phyloP scores from a whole-genome alignment of 176 grass and related monocot species.

The Bothriochloa decipiens region DNA sequence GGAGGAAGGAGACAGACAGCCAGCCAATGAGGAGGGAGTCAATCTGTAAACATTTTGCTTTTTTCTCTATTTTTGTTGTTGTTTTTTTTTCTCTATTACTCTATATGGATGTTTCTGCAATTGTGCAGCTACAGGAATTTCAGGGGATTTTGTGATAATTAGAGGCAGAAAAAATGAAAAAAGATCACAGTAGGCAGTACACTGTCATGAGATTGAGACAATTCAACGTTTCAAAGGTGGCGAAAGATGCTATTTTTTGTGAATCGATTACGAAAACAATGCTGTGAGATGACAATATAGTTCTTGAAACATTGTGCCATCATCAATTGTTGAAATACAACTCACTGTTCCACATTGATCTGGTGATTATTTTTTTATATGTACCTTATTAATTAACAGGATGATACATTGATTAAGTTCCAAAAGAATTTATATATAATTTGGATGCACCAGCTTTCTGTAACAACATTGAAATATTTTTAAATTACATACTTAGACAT shows the following conservation, averaged over 20 bases:
- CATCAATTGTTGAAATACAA: background rate
- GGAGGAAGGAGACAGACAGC: background rate
- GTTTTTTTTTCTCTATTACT: background rate
- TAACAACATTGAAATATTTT: background rate
- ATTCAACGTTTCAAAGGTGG: background rate
- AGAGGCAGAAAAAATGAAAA: too few species aligned
- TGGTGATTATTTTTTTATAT: background rate
- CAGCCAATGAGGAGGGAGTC: constrained; percentile 1
- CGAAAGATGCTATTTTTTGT: too few species aligned
- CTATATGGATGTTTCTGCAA: background rate
- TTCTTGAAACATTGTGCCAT: background rate
- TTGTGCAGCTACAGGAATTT: background rate
- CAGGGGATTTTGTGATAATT: background rate
- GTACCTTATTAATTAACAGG: background rate
- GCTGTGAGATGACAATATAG: background rate
- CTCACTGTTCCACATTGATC: background rate
- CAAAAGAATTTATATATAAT: background rate
- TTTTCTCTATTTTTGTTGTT: background rate
- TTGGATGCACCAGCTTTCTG: background rate
- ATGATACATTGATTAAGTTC: background rate
- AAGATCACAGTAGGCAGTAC: background rate
- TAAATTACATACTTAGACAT: background rate
- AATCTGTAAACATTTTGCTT: constrained; percentile 3
- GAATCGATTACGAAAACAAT: too few species aligned
- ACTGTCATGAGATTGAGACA: background rate